A percentile compares a stretch with the other conserved stretches of the same genome.
These are phyloP conservation scores for Tetrahymena elliotti DNA, from an alignment of 73 alveolate genomes.

Conservation along the genomic window DNA sequence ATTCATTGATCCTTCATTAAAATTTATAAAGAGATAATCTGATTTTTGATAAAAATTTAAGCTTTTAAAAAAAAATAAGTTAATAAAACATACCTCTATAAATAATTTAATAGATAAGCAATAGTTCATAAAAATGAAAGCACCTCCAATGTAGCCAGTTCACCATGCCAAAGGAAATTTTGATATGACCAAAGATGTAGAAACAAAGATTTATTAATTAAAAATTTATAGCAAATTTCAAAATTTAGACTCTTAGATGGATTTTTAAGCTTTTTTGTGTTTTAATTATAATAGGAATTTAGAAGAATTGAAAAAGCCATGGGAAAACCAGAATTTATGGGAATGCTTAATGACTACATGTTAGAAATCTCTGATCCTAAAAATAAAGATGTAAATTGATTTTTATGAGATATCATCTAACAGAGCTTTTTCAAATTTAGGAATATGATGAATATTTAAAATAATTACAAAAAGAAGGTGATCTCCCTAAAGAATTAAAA, in stretches of 20 bases:
- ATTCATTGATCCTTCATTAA: not conserved
- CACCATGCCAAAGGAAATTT: not conserved
- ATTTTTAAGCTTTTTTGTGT: no score
- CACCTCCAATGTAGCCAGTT: not conserved
- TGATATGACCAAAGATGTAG: not conserved
- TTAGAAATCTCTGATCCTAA: constrained; percentile 97
- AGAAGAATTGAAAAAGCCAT: constrained; percentile 77
- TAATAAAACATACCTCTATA: not conserved
- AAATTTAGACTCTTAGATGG: not conserved
- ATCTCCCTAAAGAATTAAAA: constrained; percentile 75
- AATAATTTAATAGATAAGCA: not conserved
- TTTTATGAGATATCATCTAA: not conserved
- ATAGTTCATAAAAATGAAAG: not conserved
- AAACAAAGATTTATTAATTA: not conserved
- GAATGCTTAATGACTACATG: constrained; percentile 85
- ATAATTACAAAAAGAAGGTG: constrained; percentile 87
- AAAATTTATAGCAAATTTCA: not conserved
- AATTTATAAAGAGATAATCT: not conserved
- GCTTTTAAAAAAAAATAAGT: not conserved
- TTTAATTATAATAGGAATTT: constrained; percentile 38
- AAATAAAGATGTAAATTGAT: constrained; percentile 46
- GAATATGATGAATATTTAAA: constrained; percentile 89
- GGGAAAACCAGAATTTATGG: constrained; percentile 86
- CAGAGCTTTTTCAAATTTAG: not conserved
- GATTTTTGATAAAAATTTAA: not conserved